Conservation (phyloP, 73 alveolate genomes). For the Loxodes magnus region DNA sequence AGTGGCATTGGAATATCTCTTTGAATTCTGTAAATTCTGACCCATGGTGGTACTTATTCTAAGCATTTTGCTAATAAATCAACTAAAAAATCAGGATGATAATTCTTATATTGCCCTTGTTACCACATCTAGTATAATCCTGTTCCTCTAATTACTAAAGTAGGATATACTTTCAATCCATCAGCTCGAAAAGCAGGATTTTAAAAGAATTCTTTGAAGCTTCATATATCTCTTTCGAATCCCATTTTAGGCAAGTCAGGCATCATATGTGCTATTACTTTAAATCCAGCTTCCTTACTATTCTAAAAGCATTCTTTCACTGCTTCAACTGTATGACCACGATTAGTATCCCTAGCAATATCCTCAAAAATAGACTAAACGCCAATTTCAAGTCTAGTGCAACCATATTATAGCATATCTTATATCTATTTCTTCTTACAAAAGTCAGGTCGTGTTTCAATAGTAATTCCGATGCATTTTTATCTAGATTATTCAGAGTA, state of each 20-base stretch:
- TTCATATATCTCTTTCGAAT: constrained; percentile 90
- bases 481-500: constrained; percentile 90
- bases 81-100: constrained; percentile 78
- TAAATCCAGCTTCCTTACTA: constrained; percentile 90
- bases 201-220: constrained; percentile 93
- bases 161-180: constrained; percentile 94
- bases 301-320: constrained; percentile 82
- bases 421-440: constrained; percentile 83
- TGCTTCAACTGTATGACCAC: constrained; percentile 96
- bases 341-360: constrained; percentile 94
- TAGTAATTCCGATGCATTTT: constrained; percentile 94
- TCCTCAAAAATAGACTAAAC: constrained; percentile 93
- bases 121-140: constrained; percentile 98
- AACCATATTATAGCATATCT: constrained; percentile 92
- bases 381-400: constrained; percentile 95
- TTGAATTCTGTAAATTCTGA: constrained; percentile 88
- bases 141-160: constrained; percentile 95
- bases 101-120: constrained; percentile 88
- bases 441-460: constrained; percentile 97
- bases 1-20: constrained; percentile 99
- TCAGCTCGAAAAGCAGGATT: constrained; percentile 95
- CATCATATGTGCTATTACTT: constrained; percentile 95
- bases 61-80: constrained; percentile 91
- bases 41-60: constrained; percentile 97
- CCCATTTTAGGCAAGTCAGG: constrained; percentile 99